Evolutionary conservation across 163 green algal species (phyloP).

Genomic region (Smithsoniella earleae): DNA sequence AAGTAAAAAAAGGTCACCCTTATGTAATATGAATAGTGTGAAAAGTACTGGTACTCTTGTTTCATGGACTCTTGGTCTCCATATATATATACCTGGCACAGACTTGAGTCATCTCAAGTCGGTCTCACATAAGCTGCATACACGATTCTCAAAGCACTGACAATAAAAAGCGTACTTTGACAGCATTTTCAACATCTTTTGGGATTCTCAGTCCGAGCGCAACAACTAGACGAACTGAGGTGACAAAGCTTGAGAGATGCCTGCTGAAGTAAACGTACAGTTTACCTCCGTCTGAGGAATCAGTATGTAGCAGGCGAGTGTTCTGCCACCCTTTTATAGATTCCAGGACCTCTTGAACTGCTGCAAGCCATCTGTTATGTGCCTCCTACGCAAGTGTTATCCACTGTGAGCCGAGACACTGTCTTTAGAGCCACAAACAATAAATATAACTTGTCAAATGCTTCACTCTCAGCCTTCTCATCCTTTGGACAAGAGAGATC

Average conservation of each 20-base stretch:
- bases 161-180: slow-evolving; percentile 20
- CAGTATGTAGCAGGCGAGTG: slow-evolving; percentile 4
- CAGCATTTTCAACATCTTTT: neutral
- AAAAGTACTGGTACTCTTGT: no score
- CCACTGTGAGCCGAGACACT: no score
- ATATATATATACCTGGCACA: no score
- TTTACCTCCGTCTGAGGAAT: neutral
- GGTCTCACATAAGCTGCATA: no score
- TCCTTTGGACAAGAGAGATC: no score
- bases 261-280: slow-evolving; percentile 9
- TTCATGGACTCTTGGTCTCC: no score
- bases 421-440: no score
- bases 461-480: no score
- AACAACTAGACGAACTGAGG: neutral
- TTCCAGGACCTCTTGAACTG: neutral
- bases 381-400: slow-evolving; percentile 3
- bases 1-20: no score
- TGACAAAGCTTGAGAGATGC: neutral
- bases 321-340: slow-evolving; percentile 10
- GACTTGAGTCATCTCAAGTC: no score
- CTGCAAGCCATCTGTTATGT: neutral
- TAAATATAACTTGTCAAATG: no score
- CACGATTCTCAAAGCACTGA: neutral
- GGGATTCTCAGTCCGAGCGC: slow-evolving; percentile 9
- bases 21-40: no score